A percentile compares a stretch with the other conserved stretches of the same genome.
These are phyloP conservation scores for Exutisphaerella laricina DNA, from an alignment of 2,329 filamentous ascomycete species.

Conservation along the genomic window DNA sequence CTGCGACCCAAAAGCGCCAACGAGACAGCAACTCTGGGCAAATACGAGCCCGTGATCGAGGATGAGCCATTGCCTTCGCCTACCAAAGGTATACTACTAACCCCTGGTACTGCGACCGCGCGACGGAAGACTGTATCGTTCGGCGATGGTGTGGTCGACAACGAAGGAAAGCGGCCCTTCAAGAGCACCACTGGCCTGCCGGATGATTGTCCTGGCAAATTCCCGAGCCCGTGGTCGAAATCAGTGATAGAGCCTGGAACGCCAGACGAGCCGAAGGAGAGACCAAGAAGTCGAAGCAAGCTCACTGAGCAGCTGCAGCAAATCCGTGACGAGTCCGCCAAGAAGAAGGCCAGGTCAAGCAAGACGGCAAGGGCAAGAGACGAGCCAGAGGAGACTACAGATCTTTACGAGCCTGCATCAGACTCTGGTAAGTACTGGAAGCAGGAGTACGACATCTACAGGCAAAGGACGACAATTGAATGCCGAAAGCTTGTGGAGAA, in stretches of 20 bases:
- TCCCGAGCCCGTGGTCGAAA: slow-evolving; percentile 47
- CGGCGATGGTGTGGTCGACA: slow-evolving; percentile 52
- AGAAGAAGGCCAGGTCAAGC: slow-evolving; percentile 20
- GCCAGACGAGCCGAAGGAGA: slow-evolving; percentile 26
- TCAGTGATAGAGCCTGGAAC: slow-evolving; percentile 30
- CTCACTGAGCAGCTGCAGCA: slow-evolving; percentile 43
- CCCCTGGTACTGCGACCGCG: slow-evolving; percentile 53
- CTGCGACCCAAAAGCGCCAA: slow-evolving; percentile 27
- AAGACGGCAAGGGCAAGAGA: slow-evolving; percentile 34
- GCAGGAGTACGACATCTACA: slow-evolving; percentile 67
- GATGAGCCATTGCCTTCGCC: slow-evolving; percentile 46
- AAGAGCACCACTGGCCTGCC: slow-evolving; percentile 41
- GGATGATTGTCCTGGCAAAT: slow-evolving; percentile 43
- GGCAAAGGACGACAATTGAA: slow-evolving; percentile 64
- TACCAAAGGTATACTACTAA: slow-evolving; percentile 56
- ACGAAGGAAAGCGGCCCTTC: slow-evolving; percentile 46
- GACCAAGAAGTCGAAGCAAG: slow-evolving; percentile 34
- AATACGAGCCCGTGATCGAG: slow-evolving; percentile 15
- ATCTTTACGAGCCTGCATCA: slow-evolving; percentile 67
- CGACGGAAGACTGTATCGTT: slow-evolving; percentile 58
- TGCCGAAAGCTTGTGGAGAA: slow-evolving; percentile 74
- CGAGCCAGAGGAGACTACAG: slow-evolving; percentile 60
- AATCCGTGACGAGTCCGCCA: slow-evolving; percentile 37
- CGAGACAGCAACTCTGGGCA: slow-evolving; percentile 21
- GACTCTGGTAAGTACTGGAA: slow-evolving; percentile 78